phyloP scores from a whole-genome alignment of 345 rosid genomes.

The Acer yangbiense region DNA sequence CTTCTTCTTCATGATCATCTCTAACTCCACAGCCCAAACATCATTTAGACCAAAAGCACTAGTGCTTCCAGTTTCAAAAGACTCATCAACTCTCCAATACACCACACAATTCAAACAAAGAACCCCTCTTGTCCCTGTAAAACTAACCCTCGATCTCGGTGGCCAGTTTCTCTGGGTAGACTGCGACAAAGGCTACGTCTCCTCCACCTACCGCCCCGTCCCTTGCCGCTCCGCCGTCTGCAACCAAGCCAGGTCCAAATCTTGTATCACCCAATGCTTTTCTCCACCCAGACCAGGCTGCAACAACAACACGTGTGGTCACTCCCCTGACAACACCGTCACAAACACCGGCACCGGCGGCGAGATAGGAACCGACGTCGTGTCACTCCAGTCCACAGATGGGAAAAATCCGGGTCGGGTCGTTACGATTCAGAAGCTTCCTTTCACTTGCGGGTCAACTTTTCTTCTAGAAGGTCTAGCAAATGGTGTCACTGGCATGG shows the following conservation, averaged over 20 bases:
- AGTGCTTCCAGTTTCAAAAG: slow-evolving; percentile 42
- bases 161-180: slow-evolving; percentile 51
- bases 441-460: slow-evolving; percentile 33
- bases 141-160: slow-evolving; percentile 44
- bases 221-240: slow-evolving; percentile 42
- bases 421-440: slow-evolving; percentile 34
- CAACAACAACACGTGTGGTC: slow-evolving; percentile 47
- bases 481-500: slow-evolving; percentile 36
- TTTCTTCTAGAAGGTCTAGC: slow-evolving; percentile 30
- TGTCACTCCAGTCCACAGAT: slow-evolving; percentile 41
- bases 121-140: slow-evolving; percentile 40
- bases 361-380: slow-evolving; percentile 39
- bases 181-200: slow-evolving; percentile 43
- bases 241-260: slow-evolving; percentile 29
- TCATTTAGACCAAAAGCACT: slow-evolving; percentile 43
- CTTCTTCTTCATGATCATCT: slow-evolving; percentile 1
- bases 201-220: slow-evolving; percentile 41
- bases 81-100: slow-evolving; percentile 40
- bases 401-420: slow-evolving; percentile 42
- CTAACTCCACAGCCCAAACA: slow-evolving; percentile 20
- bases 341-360: slow-evolving; percentile 26
- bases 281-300: slow-evolving; percentile 46
- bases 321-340: slow-evolving; percentile 38
- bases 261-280: slow-evolving; percentile 29
- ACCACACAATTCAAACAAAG: slow-evolving; percentile 38